A percentile compares a stretch with the other conserved stretches of the same genome.
Evolutionary conservation across 345 rosid genomes (phyloP).

Genomic region (Clausena lansium): DNA sequence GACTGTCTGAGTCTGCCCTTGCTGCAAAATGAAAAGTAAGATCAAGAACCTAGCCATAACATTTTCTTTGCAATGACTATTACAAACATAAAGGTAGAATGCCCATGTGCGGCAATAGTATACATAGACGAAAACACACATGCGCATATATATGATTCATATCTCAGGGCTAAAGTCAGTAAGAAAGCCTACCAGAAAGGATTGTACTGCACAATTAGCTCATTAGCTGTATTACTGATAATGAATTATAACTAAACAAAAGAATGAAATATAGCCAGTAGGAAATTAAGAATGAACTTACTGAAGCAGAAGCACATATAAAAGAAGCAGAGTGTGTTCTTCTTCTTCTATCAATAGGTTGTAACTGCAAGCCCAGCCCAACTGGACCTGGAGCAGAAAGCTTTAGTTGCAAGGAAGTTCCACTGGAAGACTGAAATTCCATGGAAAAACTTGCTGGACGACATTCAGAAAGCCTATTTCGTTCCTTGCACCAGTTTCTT

Average conservation of each 20-base stretch:
- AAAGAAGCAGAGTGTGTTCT: conserved; percentile 28
- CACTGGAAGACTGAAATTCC: conserved; percentile 15
- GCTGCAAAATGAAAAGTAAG: conserved; percentile 22
- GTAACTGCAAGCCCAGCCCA: conserved; percentile 26
- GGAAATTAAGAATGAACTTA: conserved; percentile 12
- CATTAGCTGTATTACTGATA: too few relatives aligned
- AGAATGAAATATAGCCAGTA: not conserved
- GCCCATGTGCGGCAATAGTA: not conserved
- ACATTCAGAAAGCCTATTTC: conserved; percentile 15
- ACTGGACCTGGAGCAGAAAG: conserved; percentile 17
- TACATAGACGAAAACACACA: not conserved
- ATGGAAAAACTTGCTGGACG: conserved; percentile 17
- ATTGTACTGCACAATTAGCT: too few relatives aligned
- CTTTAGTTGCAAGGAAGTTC: conserved; percentile 13
- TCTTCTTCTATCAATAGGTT: conserved; percentile 18
- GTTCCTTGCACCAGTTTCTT: conserved; percentile 10
- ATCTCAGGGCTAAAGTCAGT: not conserved
- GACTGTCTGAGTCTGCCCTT: conserved; percentile 91
- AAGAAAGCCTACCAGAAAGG: too few relatives aligned
- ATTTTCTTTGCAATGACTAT: not conserved
- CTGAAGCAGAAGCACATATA: conserved; percentile 35
- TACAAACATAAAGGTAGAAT: not conserved
- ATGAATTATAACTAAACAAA: not conserved
- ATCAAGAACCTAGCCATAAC: conserved; percentile 2
- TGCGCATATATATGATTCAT: not conserved